A percentile compares a stretch with the other conserved stretches of the same genome.
Evolutionary conservation across 805 yeast genomes (phyloP).

Genomic region (Tetrapisispora namnaoensis): DNA sequence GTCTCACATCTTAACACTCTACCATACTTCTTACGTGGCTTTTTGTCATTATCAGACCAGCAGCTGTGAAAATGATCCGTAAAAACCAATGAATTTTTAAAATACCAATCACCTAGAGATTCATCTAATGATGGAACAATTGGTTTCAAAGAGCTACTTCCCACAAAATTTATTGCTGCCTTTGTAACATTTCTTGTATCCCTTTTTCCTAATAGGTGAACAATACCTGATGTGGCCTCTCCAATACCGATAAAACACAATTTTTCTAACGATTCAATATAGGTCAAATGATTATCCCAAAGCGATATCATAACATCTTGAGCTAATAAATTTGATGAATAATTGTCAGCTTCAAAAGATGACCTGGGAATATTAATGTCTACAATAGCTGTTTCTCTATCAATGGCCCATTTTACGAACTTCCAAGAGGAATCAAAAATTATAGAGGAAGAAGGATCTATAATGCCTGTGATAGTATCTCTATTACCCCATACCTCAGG

Average conservation of each 20-base stretch:
- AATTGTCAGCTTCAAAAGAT: conserved; percentile 37
- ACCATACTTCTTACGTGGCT: conserved; percentile 87
- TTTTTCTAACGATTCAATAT: conserved; percentile 54
- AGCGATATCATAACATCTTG: conserved; percentile 70
- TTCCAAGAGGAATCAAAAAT: conserved; percentile 65
- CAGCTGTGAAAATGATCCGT: conserved; percentile 66
- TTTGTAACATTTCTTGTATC: conserved; percentile 53
- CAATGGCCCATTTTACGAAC: conserved; percentile 58
- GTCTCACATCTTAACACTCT: conserved; percentile 66
- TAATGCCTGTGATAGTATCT: conserved; percentile 69
- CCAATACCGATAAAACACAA: conserved; percentile 82
- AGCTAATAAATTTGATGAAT: conserved; percentile 54
- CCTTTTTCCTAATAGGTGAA: conserved; percentile 81
- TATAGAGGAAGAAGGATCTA: conserved; percentile 63
- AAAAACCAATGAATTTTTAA: conserved; percentile 73
- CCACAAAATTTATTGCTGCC: conserved; percentile 62
- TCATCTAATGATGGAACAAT: conserved; percentile 85
- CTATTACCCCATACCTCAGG: conserved; percentile 85
- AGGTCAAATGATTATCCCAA: conserved; percentile 86
- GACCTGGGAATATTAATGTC: conserved; percentile 72
- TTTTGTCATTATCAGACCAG: conserved; percentile 62
- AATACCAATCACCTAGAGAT: conserved; percentile 84
- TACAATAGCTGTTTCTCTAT: conserved; percentile 61
- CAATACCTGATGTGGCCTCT: conserved; percentile 77
- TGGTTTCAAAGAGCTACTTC: conserved; percentile 60